Evolutionary conservation across 768 basidiomycete species (phyloP).

Genomic region (Kwoniella pini): DNA sequence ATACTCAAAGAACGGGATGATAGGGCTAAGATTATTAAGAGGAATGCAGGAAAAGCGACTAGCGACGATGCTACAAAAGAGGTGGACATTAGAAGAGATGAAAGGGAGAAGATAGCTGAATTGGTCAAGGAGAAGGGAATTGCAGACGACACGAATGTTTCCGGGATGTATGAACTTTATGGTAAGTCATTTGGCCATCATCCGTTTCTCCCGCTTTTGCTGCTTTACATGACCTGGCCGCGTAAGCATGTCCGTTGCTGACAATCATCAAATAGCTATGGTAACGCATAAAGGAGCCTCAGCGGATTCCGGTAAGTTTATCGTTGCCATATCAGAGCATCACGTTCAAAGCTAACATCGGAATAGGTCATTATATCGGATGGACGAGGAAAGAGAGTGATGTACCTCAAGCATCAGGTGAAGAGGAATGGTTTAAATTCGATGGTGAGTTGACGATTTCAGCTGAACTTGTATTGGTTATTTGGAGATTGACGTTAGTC

Average conservation of each 20-base stretch:
- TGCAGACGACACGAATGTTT: constrained; percentile 68
- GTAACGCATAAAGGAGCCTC: constrained; percentile 96
- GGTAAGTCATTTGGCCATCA: constrained; percentile 66
- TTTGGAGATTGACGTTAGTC: neutral
- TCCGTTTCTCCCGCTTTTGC: too few species aligned
- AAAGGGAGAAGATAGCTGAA: constrained; percentile 60
- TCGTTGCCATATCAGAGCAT: neutral
- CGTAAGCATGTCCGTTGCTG: neutral
- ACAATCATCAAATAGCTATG: constrained; percentile 63
- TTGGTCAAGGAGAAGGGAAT: constrained; percentile 58
- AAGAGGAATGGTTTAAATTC: constrained; percentile 78
- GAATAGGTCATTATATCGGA: constrained; percentile 76
- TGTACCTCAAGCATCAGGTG: constrained; percentile 65
- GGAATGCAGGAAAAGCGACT: constrained; percentile 9
- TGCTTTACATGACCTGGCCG: too few species aligned
- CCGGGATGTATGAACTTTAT: constrained; percentile 85
- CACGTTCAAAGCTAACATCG: constrained; percentile 2
- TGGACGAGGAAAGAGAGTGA: constrained; percentile 75
- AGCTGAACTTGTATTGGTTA: neutral
- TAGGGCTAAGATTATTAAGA: constrained; percentile 72
- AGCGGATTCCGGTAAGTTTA: constrained; percentile 73
- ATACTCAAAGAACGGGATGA: constrained; percentile 81
- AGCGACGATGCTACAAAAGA: constrained; percentile 17
- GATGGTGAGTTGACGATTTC: constrained; percentile 60
- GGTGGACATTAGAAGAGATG: constrained; percentile 60